Conservation (phyloP, 2,329 filamentous ascomycete species). For the Monilinia polystroma region DNA sequence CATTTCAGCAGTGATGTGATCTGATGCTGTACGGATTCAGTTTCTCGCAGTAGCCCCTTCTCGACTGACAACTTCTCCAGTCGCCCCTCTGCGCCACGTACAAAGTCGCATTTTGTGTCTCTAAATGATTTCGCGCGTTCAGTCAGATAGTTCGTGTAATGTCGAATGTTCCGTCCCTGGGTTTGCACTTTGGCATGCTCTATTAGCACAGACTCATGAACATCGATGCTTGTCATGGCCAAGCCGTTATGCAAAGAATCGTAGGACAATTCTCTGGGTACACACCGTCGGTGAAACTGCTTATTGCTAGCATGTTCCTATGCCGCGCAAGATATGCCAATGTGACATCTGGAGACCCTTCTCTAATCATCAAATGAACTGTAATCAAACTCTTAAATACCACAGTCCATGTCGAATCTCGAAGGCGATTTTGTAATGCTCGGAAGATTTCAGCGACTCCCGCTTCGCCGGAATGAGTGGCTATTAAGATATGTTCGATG, state of each 20-base stretch:
- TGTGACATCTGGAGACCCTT: constrained; percentile 87
- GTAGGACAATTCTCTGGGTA: constrained; percentile 28
- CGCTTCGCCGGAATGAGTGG: constrained; percentile 90
- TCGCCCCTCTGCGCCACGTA: constrained; percentile 75
- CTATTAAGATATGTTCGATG: constrained; percentile 94
- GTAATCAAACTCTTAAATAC: constrained; percentile 98
- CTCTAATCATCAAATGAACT: constrained; percentile 94
- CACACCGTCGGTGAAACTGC: constrained; percentile 88
- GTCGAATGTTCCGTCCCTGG: constrained; percentile 89
- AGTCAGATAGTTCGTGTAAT: constrained; percentile 84
- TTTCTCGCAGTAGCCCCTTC: constrained; percentile 88
- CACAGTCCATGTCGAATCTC: constrained; percentile 99
- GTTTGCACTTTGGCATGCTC: constrained; percentile 68
- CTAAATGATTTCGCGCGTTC: constrained; percentile 79
- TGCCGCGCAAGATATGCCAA: constrained; percentile 80
- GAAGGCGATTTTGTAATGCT: constrained; percentile 80
- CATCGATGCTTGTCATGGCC: constrained; percentile 27
- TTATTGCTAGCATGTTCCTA: constrained; percentile 80
- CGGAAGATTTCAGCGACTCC: constrained; percentile 96
- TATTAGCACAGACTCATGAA: constrained; percentile 42
- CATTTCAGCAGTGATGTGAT: constrained; percentile 83
- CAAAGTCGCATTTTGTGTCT: constrained; percentile 86
- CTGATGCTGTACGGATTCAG: constrained; percentile 85
- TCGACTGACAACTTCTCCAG: constrained; percentile 85
- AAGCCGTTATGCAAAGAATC: constrained; percentile 24